Percentiles rank a stretch among this genome's conserved stretches.
Evolutionary conservation across 2,329 filamentous ascomycete genomes (phyloP).

Genomic region (Phialophora macrospora): DNA sequence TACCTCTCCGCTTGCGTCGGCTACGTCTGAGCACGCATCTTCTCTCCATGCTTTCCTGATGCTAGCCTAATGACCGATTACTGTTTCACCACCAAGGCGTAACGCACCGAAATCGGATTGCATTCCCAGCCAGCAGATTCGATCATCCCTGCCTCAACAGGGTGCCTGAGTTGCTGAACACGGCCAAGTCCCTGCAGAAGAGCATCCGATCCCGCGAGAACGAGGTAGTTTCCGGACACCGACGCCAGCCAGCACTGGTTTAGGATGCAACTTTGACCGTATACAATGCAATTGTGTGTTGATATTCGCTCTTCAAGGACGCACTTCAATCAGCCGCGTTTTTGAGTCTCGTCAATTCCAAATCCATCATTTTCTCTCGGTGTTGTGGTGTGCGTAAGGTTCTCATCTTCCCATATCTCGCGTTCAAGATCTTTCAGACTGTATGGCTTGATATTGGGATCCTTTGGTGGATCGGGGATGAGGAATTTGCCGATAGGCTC

Average conservation of each 20-base stretch:
- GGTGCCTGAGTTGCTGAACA: background rate
- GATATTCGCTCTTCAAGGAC: background rate
- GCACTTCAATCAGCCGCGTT: constrained; percentile 5
- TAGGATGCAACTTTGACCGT: background rate
- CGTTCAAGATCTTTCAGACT: constrained; percentile 35
- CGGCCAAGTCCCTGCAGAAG: background rate
- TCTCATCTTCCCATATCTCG: constrained; percentile 37
- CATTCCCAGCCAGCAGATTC: background rate
- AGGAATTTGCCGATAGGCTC: constrained; percentile 39
- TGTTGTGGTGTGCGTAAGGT: background rate
- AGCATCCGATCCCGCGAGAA: background rate
- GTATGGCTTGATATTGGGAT: constrained; percentile 36
- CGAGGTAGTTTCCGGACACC: background rate
- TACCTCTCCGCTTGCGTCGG: background rate
- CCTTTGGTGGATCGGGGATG: constrained; percentile 38
- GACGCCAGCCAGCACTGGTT: background rate
- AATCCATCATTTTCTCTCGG: background rate
- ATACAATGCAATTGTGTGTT: background rate
- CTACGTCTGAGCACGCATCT: background rate
- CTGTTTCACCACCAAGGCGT: background rate
- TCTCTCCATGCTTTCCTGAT: background rate
- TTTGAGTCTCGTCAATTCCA: background rate
- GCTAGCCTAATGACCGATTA: background rate
- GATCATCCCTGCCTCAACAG: background rate
- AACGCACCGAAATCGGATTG: background rate